Conservation (phyloP, 495 filamentous ascomycete genomes). For the Eremomyces bilateralis region DNA sequence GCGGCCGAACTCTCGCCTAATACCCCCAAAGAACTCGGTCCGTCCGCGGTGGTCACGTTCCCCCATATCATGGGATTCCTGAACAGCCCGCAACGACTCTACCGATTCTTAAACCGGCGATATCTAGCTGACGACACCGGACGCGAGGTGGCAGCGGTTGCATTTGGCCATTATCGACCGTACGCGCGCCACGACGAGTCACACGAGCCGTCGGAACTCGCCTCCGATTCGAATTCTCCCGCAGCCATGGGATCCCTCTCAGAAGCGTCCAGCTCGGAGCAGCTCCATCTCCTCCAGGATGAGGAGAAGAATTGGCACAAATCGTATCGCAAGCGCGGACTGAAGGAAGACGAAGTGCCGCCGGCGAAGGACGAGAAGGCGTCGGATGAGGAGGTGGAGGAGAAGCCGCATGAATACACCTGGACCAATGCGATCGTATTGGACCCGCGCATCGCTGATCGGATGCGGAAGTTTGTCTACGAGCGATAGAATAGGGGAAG, state of each 20-base stretch:
- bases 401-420: conserved; percentile 23
- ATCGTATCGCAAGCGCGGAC: too few relatives aligned
- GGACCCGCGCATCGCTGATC: conserved; percentile 51
- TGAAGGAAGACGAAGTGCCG: conserved; percentile 58
- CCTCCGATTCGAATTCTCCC: conserved; percentile 6
- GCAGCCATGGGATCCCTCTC: not conserved
- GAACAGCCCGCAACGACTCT: conserved; percentile 68
- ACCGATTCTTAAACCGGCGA: conserved; percentile 76
- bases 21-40: conserved; percentile 38
- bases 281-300: conserved; percentile 2
- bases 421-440: conserved; percentile 61
- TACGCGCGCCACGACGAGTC: conserved; percentile 15
- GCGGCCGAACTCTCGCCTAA: conserved; percentile 33
- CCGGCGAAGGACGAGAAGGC: conserved; percentile 71
- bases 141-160: conserved; percentile 67
- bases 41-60: conserved; percentile 49
- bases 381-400: conserved; percentile 22
- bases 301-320: too few relatives aligned
- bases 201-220: conserved; percentile 13
- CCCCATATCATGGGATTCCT: conserved; percentile 87
- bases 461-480: conserved; percentile 73
- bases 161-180: conserved; percentile 40
- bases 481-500: too few relatives aligned
- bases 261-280: not conserved
- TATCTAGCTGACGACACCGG: conserved; percentile 70